Conservation (phyloP, 768 basidiomycete species). For the Ramaria rubella region DNA sequence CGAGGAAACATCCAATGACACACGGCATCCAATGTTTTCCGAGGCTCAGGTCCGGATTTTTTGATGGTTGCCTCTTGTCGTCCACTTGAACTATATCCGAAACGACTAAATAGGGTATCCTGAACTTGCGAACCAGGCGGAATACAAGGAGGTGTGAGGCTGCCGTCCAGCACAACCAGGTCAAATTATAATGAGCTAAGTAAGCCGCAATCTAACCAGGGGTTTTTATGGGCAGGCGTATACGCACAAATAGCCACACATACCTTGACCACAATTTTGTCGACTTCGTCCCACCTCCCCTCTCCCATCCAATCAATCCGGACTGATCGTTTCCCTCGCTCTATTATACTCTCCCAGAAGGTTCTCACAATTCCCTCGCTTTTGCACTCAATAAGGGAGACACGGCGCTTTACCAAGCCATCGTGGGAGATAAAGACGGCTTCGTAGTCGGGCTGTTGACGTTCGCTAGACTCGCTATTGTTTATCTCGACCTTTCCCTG, state of each 20-base stretch:
- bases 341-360: background rate
- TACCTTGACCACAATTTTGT: background rate
- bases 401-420: no score
- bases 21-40: background rate
- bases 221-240: no score
- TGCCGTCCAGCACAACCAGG: background rate
- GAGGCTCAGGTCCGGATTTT: background rate
- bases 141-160: background rate
- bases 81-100: background rate
- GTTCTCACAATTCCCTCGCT: background rate
- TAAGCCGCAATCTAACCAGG: background rate
- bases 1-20: background rate
- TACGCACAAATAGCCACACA: background rate
- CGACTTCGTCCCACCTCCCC: background rate
- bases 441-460: background rate
- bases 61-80: background rate
- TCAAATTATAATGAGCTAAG: background rate
- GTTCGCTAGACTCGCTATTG: background rate
- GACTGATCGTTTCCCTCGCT: background rate
- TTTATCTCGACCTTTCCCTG: background rate
- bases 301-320: background rate
- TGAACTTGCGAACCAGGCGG: background rate
- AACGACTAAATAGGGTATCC: background rate
- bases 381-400: background rate
- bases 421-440: background rate